Base-by-base conservation (phyloP, 2,329 filamentous ascomycete genomes). In the Meredithiella fracta region DNA sequence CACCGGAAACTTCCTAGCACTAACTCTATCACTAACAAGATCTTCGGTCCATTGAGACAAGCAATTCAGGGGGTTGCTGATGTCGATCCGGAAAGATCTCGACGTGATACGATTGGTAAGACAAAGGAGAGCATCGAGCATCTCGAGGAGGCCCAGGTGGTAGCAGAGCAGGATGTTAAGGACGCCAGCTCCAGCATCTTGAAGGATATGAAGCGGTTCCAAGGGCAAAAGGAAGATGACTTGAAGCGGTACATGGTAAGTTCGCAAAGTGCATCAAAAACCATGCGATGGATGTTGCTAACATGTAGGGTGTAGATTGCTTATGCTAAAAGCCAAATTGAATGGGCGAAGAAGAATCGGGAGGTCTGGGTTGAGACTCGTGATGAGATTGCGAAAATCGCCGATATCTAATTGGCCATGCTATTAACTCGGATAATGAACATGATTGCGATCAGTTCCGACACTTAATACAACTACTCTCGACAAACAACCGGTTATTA, bases 51-150 rank as follows among this genome's bases (percentile, higher is more conserved):
- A 9, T 84, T 98, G 60, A 94, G 87, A 56, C 91, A 98, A 69
- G 92, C 92, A 0, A 88, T 97, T 34, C 88, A 97, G 65, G 92
- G 92, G 3, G 91, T 97, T 63, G 91, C 92, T 1, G 92, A 98
- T 66, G 87, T 94, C 44, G 92, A 98, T 65, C 92, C 92, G 0
- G 92, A 98, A 70, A 78, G 90, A 60, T 95, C 90, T 47, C 78
- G 92, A 54, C 79, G 92, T 55, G 92, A 98, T 67, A 85, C 88
- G 60, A 96, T 98, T 62, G 90, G 91, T 40, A 97, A 96, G 75
- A 98, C 92, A 0, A 82, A 84, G 61, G 92, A 98, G 69, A 86
- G 82, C 58, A 81, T 98, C 60, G 77, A 70, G 49, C 78, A 96
- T 72, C 75, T 98, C 54, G 90, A 97, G 68, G 88, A 94, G 72